Base-by-base conservation (phyloP, 139 green algal genomes). In the Ettlia oleoabundans region DNA sequence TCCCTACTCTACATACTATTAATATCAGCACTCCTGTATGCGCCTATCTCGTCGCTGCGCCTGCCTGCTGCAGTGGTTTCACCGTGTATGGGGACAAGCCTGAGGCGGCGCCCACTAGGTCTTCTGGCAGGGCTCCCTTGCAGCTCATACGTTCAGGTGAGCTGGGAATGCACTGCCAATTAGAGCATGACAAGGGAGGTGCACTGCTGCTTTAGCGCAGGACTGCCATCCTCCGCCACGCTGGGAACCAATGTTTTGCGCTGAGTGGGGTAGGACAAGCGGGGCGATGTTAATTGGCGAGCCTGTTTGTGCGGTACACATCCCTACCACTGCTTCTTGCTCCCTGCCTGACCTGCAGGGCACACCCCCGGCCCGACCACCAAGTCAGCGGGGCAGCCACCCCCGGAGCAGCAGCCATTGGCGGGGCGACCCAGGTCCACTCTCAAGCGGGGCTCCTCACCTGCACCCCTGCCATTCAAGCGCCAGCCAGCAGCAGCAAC, bases 141-240 rank as follows among this genome's bases (percentile, higher is more conserved):
- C 52, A 40, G 22, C 53, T 80, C 32, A 69, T 38, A 0, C 73
- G 73, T 52, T 80, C 73, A 32, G 73, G 73, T 80, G 73, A 24
- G 47, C 15, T 10, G 47, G 47, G 10, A 10, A 58, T 10, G 10
- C 13, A 10, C 15, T 24, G 47, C 15, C 47, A 58, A n/a, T n/a
- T n/a, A n/a, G n/a, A n/a, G n/a, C n/a, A n/a, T n/a, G n/a, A n/a
- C n/a, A n/a, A n/a, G n/a, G n/a, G n/a, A n/a, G n/a, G n/a, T n/a
- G n/a, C n/a, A n/a, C n/a, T n/a, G n/a, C n/a, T n/a, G n/a, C n/a
- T n/a, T n/a, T n/a, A n/a, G n/a, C n/a, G n/a, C n/a, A n/a, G n/a
- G n/a, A n/a, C n/a, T n/a, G n/a, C n/a, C n/a, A n/a, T n/a, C n/a
- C n/a, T n/a, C n/a, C n/a, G n/a, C n/a, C n/a, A n/a, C n/a, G n/a